Conservation (phyloP, 148 eudicot genomes). For the Diospyros kaki region DNA sequence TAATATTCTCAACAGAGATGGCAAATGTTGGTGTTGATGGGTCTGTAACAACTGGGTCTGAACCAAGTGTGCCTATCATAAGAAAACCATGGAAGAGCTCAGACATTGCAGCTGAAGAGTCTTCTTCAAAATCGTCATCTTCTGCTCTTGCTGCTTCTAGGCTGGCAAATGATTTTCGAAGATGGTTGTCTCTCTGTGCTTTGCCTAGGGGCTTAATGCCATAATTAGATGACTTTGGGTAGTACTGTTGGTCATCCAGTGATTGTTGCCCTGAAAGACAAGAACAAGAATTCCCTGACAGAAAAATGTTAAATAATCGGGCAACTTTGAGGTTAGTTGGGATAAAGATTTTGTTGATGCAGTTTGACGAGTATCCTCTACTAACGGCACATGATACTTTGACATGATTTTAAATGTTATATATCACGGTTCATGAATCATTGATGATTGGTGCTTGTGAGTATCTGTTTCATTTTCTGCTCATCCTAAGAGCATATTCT, state of each 20-base stretch:
- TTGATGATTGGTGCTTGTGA: too few species aligned
- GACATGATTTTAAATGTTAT: too few species aligned
- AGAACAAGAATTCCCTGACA: conserved; percentile 29
- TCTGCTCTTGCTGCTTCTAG: conserved; percentile 37
- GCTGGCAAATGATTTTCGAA: conserved; percentile 52
- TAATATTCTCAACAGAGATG: conserved; percentile 54
- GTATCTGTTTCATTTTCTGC: not conserved
- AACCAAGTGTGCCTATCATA: conserved; percentile 86
- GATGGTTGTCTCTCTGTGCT: conserved; percentile 40
- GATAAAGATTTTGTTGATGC: not conserved
- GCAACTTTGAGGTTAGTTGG: not conserved
- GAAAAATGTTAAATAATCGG: conserved; percentile 3
- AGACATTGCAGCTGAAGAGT: conserved; percentile 40
- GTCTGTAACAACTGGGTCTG: conserved; percentile 36
- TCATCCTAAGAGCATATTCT: not conserved
- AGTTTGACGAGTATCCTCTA: too few species aligned
- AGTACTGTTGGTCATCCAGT: conserved; percentile 42
- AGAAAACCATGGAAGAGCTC: conserved; percentile 85
- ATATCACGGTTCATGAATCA: too few species aligned
- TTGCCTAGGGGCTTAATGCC: conserved; percentile 41
- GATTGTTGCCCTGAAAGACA: conserved; percentile 54
- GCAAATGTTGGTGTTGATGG: conserved; percentile 79
- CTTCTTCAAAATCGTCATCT: conserved; percentile 48
- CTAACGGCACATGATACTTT: too few species aligned
- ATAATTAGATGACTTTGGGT: conserved; percentile 44